Conservation (phyloP, 2,329 filamentous ascomycete genomes). For the Verticillium nubilum region DNA sequence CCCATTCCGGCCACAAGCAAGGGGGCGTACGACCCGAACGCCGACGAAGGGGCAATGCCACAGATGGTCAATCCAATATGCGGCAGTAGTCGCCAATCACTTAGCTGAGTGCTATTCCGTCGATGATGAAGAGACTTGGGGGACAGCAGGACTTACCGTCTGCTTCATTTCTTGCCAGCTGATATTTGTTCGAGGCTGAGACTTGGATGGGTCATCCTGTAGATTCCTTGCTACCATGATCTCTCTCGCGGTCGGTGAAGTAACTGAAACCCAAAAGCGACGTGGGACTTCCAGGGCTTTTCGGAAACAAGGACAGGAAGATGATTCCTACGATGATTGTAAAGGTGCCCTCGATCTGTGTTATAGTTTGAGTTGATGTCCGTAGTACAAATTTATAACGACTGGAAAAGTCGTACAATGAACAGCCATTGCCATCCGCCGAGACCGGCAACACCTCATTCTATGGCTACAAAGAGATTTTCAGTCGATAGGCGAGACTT, state of each 20-base stretch:
- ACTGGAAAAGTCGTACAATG: neutral
- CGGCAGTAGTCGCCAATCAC: constrained; percentile 29
- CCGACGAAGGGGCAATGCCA: constrained; percentile 20
- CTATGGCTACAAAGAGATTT: neutral
- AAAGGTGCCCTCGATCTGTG: constrained; percentile 28
- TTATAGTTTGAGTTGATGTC: neutral
- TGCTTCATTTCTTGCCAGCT: constrained; percentile 25
- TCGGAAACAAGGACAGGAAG: constrained; percentile 25
- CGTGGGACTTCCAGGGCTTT: constrained; percentile 18
- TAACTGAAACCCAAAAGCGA: constrained; percentile 22
- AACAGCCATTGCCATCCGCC: constrained; percentile 11
- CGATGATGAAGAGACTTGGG: neutral
- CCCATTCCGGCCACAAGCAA: constrained; percentile 26
- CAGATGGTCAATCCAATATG: constrained; percentile 24
- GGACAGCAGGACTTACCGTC: constrained; percentile 18
- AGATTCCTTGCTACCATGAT: constrained; percentile 26
- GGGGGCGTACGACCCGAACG: constrained; percentile 22
- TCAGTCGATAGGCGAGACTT: neutral
- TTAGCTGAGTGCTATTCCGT: constrained; percentile 19
- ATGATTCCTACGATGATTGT: constrained; percentile 25
- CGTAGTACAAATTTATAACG: neutral
- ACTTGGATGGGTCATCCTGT: constrained; percentile 28
- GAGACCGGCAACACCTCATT: constrained; percentile 4
- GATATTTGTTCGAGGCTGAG: constrained; percentile 19
- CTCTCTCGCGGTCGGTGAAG: constrained; percentile 26